Evolutionary conservation across 495 filamentous ascomycete genomes (phyloP).

Genomic region (Daldinia caldariorum): DNA sequence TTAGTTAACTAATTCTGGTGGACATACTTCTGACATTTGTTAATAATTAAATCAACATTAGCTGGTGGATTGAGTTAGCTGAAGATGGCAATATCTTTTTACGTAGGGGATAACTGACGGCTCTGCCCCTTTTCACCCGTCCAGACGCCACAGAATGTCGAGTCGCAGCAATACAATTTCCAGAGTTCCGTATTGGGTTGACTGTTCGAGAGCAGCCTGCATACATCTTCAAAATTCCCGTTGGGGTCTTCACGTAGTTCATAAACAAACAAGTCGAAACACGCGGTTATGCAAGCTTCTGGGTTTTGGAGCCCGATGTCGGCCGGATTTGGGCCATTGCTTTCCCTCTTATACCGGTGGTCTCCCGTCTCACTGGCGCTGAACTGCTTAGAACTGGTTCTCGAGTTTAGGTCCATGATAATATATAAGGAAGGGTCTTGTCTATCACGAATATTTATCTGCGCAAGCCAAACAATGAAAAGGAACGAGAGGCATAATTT

Average conservation of each 20-base stretch:
- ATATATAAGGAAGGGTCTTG: slow-evolving; percentile 8
- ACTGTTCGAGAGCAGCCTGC: slow-evolving; percentile 39
- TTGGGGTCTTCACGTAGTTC: slow-evolving; percentile 13
- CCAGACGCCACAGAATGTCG: slow-evolving; percentile 55
- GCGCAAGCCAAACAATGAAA: slow-evolving; percentile 21
- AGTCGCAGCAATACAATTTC: slow-evolving; percentile 59
- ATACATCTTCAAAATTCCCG: slow-evolving; percentile 34
- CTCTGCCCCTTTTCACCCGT: slow-evolving; percentile 51
- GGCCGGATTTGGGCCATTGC: background rate
- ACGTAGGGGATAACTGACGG: slow-evolving; percentile 51
- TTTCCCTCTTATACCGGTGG: background rate
- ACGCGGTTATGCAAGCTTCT: slow-evolving; percentile 36
- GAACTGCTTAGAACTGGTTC: background rate
- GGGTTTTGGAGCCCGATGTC: slow-evolving; percentile 31
- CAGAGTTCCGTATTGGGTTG: slow-evolving; percentile 45
- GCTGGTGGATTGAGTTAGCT: slow-evolving; percentile 49
- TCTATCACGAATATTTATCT: slow-evolving; percentile 37
- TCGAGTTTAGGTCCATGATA: slow-evolving; percentile 32
- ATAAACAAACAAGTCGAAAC: slow-evolving; percentile 41
- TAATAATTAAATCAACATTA: slow-evolving; percentile 58
- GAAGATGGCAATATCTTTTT: slow-evolving; percentile 14
- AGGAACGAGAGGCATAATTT: slow-evolving; percentile 46
- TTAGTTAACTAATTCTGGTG: background rate
- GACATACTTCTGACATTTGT: slow-evolving; percentile 58
- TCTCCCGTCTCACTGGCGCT: background rate